Conservation (phyloP, 2,329 filamentous ascomycete genomes). For the Trichoderma polysporum region DNA sequence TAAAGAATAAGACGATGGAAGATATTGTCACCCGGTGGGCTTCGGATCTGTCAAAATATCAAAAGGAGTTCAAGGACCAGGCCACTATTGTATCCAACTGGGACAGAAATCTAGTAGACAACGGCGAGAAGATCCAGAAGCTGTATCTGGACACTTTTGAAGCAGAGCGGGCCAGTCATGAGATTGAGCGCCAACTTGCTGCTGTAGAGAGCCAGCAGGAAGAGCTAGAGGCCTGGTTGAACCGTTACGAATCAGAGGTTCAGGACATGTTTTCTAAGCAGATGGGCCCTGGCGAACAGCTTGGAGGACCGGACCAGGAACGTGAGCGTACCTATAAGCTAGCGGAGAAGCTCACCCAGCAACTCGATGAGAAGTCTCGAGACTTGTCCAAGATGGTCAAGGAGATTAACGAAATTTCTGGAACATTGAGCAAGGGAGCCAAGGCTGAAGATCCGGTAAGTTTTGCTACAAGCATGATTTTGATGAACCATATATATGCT, state of each 20-base stretch:
- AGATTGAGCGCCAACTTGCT: constrained; percentile 88
- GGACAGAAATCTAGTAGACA: constrained; percentile 91
- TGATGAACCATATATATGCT: not conserved
- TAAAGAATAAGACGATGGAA: constrained; percentile 99
- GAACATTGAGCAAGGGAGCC: constrained; percentile 81
- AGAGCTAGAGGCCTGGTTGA: constrained; percentile 83
- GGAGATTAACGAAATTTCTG: constrained; percentile 93
- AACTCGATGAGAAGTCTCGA: constrained; percentile 89
- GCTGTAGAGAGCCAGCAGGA: constrained; percentile 90
- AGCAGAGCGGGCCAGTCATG: constrained; percentile 86
- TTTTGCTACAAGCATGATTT: constrained; percentile 32
- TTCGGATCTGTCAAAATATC: constrained; percentile 90
- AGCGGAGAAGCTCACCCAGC: constrained; percentile 87
- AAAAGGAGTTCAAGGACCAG: constrained; percentile 93
- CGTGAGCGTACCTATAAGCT: constrained; percentile 94
- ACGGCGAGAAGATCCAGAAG: constrained; percentile 92
- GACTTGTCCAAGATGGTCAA: constrained; percentile 96
- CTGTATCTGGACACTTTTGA: constrained; percentile 90
- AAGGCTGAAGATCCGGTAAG: constrained; percentile 85
- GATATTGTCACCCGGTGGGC: constrained; percentile 98
- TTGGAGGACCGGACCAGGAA: constrained; percentile 90
- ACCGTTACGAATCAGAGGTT: constrained; percentile 88
- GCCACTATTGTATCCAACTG: constrained; percentile 83
- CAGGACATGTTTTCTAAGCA: constrained; percentile 83
- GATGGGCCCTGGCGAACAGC: constrained; percentile 70